phyloP scores from a whole-genome alignment of 495 filamentous ascomycete genomes.

The Penicillium alfredii region DNA sequence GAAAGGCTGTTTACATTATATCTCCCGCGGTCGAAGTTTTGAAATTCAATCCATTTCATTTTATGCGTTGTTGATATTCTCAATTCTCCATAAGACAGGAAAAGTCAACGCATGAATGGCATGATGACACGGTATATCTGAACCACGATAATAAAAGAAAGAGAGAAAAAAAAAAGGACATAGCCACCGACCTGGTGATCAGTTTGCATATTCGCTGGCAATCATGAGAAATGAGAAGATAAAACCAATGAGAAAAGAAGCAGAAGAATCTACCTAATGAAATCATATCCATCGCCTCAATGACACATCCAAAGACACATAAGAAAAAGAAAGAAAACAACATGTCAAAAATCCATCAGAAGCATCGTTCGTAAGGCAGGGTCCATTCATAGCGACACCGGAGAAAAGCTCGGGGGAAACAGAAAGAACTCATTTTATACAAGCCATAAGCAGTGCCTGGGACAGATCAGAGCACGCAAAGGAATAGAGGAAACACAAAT shows the following conservation, averaged over 20 bases:
- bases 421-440: slow-evolving; percentile 16
- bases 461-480: background rate
- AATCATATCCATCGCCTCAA: background rate
- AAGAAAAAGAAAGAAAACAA: background rate
- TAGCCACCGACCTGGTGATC: no score
- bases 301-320: background rate
- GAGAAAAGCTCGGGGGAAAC: slow-evolving; percentile 2
- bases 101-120: no score
- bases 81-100: no score
- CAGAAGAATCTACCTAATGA: background rate
- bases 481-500: no score
- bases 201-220: no score
- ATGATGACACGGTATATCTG: no score
- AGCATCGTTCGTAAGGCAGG: no score
- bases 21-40: no score
- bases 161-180: background rate
- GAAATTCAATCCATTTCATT: no score
- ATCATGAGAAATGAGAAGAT: no score
- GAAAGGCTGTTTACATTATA: no score
- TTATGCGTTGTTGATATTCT: no score
- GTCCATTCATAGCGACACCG: slow-evolving; percentile 15
- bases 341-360: slow-evolving; percentile 9
- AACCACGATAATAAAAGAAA: background rate
- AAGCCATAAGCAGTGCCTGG: slow-evolving; percentile 9
- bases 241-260: background rate